Conservation (phyloP, 2,329 filamentous ascomycete species). For the Colletotrichum tamarilloi region DNA sequence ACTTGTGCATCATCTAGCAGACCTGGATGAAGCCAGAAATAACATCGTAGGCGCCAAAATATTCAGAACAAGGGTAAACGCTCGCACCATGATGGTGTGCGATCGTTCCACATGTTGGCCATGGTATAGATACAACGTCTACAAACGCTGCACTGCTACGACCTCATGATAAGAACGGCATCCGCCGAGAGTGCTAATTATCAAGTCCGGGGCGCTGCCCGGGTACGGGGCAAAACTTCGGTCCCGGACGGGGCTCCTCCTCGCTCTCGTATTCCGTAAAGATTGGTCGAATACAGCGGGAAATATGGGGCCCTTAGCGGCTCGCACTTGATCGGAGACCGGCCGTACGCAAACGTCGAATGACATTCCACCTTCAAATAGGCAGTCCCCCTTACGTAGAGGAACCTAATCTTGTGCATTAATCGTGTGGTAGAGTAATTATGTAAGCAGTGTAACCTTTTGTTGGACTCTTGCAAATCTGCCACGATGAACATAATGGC, state of each 20-base stretch:
- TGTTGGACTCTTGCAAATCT: too few relatives aligned
- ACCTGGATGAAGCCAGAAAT: background rate
- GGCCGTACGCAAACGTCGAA: background rate
- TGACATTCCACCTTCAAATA: background rate
- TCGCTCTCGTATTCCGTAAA: background rate
- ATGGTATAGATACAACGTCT: background rate
- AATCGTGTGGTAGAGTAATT: background rate
- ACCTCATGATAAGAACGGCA: background rate
- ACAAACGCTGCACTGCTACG: background rate
- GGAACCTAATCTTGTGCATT: background rate
- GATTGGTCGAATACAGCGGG: background rate
- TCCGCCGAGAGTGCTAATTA: background rate
- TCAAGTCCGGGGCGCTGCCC: background rate
- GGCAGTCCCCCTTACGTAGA: background rate
- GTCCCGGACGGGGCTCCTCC: background rate
- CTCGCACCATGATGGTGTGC: background rate
- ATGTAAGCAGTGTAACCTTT: background rate
- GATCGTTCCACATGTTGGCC: background rate
- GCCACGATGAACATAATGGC: too few relatives aligned
- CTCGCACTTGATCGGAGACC: constrained; percentile 14
- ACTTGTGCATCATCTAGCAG: background rate
- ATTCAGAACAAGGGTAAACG: background rate
- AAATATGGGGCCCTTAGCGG: background rate
- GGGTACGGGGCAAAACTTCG: background rate
- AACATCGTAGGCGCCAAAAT: background rate